Evolutionary conservation across 371 early-diverging fungal species (phyloP), one percentile per base, ranked within the genome.

Genomic region (Rhizopus microsporus): DNA sequence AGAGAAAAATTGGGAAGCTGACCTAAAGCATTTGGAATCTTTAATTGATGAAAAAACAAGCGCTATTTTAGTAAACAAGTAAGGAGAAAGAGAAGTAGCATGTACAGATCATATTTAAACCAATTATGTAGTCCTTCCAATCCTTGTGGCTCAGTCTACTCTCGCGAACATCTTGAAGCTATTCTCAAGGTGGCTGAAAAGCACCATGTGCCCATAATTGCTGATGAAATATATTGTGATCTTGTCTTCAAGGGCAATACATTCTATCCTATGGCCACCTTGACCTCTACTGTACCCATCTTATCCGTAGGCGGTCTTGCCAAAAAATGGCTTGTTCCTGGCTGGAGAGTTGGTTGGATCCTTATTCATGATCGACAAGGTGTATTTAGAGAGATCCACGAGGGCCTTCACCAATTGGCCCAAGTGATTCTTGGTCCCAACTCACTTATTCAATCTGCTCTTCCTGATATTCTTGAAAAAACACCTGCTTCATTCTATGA

Each of bases 211-310:
- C 94, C 95, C 40, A 78, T 95, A 15, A 92, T 96, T 60, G 82
- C 93, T 7, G 96, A 95, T 63, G 96, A 96, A 69, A 96, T 96
- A 59, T 96, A 96, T 64, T 88, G 90, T 54, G 94, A 93, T 67
- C 85, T 96, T 75, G 93, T 90, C 32, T 95, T 94, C 65, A 57
- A 75, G 44, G 84, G 78, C 15, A 77, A 78, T 56, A 70, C 68
- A 10, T 93, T 92, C 63, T 80, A 75, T 47, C 84, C 92, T 9
- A 74, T 90, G 56, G 92, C 94, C 9, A 72, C 86, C 3, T 69
- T 95, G 50, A 88, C 92, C 7, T 72, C 69, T 29, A 86, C 85
- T 3, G 93, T 96, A 3, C 96, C 96, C 7, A 78, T 96, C 34
- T 72, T 96, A 42, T 74, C 91, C 1, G 87, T 90, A 4, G 90